phyloP scores from a whole-genome alignment of 768 basidiomycete species.

The Leccinum broughii region DNA sequence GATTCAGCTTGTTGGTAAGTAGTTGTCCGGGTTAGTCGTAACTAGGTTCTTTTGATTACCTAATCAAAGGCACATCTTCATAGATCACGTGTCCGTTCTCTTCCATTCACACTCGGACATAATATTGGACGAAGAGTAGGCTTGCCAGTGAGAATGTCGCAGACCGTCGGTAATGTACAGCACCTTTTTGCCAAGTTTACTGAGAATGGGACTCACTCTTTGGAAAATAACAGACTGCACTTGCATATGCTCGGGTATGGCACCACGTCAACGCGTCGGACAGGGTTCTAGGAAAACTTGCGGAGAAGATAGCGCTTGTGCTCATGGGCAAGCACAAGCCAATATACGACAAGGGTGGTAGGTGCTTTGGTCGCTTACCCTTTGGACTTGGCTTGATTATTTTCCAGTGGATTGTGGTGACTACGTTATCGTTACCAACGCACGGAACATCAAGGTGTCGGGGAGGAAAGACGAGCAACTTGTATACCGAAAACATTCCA shows the following conservation, averaged over 20 bases:
- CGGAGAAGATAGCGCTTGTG: constrained; percentile 90
- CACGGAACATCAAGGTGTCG: constrained; percentile 78
- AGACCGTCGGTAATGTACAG: constrained; percentile 77
- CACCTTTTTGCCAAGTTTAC: not conserved
- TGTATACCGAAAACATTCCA: constrained; percentile 85
- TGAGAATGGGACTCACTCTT: constrained; percentile 1
- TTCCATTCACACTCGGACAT: not conserved
- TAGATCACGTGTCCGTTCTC: not conserved
- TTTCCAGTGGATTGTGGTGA: constrained; percentile 92
- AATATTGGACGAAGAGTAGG: not conserved
- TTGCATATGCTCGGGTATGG: constrained; percentile 96
- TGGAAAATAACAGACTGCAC: constrained; percentile 67
- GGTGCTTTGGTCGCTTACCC: constrained; percentile 24
- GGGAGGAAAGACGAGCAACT: constrained; percentile 88
- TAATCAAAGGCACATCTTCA: not conserved
- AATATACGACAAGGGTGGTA: constrained; percentile 89
- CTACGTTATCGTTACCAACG: constrained; percentile 95
- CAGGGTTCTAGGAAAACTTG: constrained; percentile 91
- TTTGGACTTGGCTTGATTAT: not conserved
- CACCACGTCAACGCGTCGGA: constrained; percentile 91
- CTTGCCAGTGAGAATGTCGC: constrained; percentile 60
- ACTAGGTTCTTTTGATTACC: not conserved
- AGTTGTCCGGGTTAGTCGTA: no score
- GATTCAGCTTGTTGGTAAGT: not conserved
- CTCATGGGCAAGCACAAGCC: constrained; percentile 99